Conservation (phyloP, 305 asterid genomes). For the Ilex paraguariensis region DNA sequence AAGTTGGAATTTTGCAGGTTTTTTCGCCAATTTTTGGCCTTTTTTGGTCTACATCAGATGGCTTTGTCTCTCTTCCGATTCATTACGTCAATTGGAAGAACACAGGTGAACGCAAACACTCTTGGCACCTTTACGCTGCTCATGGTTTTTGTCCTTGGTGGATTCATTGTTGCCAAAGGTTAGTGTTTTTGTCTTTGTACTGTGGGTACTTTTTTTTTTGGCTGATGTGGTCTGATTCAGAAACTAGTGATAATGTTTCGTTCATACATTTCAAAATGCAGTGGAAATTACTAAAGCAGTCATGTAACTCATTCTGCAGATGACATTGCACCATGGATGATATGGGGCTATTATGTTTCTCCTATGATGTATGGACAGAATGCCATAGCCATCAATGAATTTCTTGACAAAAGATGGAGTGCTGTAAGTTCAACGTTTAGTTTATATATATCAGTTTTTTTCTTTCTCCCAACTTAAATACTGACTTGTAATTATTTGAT, state of each 20-base stretch:
- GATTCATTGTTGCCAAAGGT: constrained; percentile 88
- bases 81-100: constrained; percentile 75
- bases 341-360: constrained; percentile 76
- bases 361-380: constrained; percentile 94
- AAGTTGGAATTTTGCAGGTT: constrained; percentile 44
- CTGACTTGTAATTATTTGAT: too few relatives aligned
- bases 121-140: constrained; percentile 74
- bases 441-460: neutral
- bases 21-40: constrained; percentile 74
- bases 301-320: constrained; percentile 31
- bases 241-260: too few relatives aligned
- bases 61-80: constrained; percentile 83
- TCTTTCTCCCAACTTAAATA: too few relatives aligned
- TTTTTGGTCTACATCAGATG: constrained; percentile 80
- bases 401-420: constrained; percentile 82
- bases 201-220: too few relatives aligned
- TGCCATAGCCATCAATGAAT: constrained; percentile 84
- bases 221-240: too few relatives aligned
- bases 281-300: too few relatives aligned
- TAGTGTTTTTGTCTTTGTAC: constrained; percentile 10
- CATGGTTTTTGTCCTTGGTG: constrained; percentile 86
- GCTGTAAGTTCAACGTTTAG: constrained; percentile 43
- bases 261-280: too few relatives aligned
- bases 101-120: constrained; percentile 77
- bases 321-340: constrained; percentile 80